These are phyloP conservation scores for Polygonum aviculare DNA, from an alignment of 148 eudicot genomes.

Conservation along the genomic window DNA sequence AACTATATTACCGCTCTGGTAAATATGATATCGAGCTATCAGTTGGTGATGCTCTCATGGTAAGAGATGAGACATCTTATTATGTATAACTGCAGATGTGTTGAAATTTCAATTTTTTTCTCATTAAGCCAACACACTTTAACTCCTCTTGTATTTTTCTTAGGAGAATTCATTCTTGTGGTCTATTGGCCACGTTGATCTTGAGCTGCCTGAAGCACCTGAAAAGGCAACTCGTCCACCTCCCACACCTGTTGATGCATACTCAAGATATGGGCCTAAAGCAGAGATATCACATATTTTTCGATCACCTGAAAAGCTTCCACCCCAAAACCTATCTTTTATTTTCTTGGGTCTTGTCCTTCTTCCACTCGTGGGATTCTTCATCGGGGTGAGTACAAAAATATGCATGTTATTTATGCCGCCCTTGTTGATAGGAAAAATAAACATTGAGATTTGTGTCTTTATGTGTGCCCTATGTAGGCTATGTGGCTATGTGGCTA, in stretches of 20 bases:
- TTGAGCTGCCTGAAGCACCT: constrained; percentile 89
- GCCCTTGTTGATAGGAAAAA: background rate
- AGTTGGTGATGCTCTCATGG: constrained; percentile 91
- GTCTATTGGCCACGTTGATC: constrained; percentile 62
- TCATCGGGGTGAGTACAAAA: constrained; percentile 66
- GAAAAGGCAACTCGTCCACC: constrained; percentile 89
- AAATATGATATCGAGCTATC: constrained; percentile 67
- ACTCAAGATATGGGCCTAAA: constrained; percentile 75
- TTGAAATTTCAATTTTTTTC: background rate
- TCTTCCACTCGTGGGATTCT: constrained; percentile 72
- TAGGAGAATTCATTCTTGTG: constrained; percentile 89
- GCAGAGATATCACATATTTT: constrained; percentile 88
- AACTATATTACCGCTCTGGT: constrained; percentile 84
- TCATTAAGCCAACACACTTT: background rate
- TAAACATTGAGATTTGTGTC: background rate
- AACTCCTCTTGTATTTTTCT: constrained; percentile 16
- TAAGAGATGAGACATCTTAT: constrained; percentile 19
- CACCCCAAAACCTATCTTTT: constrained; percentile 65
- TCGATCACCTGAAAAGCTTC: constrained; percentile 78
- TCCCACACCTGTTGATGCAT: constrained; percentile 61
- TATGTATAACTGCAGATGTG: background rate
- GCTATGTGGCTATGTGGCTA: too few relatives aligned
- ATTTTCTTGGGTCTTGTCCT: constrained; percentile 67
- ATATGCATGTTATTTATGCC: background rate
- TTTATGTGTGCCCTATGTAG: background rate